Evolutionary conservation across 2,329 filamentous ascomycete genomes (phyloP).

Genomic region (Cladophialophora yegresii): DNA sequence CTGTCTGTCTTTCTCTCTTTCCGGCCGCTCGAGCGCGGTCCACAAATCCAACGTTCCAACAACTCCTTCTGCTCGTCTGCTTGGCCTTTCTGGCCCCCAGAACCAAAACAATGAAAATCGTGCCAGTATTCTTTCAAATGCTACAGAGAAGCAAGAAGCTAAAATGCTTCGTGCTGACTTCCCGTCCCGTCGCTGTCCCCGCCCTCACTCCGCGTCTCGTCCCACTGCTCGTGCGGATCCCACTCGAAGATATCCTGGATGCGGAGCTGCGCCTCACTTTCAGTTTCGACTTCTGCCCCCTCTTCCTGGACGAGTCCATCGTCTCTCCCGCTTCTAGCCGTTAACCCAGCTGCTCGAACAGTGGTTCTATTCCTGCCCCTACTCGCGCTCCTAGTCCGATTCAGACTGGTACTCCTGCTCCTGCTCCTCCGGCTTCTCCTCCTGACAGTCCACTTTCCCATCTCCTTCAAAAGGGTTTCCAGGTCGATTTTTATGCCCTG

Average conservation of each 20-base stretch:
- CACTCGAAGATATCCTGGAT: conserved; percentile 32
- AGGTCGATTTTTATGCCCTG: conserved; percentile 27
- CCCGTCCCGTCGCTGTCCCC: conserved; percentile 18
- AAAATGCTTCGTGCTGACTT: conserved; percentile 25
- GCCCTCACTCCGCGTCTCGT: conserved; percentile 15
- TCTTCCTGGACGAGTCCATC: not conserved
- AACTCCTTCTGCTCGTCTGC: too few species aligned
- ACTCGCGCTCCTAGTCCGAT: not conserved
- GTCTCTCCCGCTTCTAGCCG: not conserved
- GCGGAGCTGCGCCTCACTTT: conserved; percentile 21
- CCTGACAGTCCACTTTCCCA: conserved; percentile 26
- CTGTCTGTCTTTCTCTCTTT: not conserved
- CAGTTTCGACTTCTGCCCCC: conserved; percentile 2
- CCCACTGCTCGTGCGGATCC: conserved; percentile 26
- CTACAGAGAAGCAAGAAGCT: not conserved
- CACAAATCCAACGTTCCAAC: not conserved
- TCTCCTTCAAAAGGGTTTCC: conserved; percentile 19
- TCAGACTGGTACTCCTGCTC: too few species aligned
- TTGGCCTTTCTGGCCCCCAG: too few species aligned
- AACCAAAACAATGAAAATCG: not conserved
- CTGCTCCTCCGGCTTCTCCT: not conserved
- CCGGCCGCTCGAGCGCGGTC: not conserved
- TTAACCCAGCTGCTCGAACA: too few species aligned
- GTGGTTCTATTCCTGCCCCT: not conserved
- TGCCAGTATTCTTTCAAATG: not conserved